A percentile compares a stretch with the other conserved stretches of the same genome.
phyloP scores from a whole-genome alignment of 163 green algal species.

The Volvox carteri region DNA sequence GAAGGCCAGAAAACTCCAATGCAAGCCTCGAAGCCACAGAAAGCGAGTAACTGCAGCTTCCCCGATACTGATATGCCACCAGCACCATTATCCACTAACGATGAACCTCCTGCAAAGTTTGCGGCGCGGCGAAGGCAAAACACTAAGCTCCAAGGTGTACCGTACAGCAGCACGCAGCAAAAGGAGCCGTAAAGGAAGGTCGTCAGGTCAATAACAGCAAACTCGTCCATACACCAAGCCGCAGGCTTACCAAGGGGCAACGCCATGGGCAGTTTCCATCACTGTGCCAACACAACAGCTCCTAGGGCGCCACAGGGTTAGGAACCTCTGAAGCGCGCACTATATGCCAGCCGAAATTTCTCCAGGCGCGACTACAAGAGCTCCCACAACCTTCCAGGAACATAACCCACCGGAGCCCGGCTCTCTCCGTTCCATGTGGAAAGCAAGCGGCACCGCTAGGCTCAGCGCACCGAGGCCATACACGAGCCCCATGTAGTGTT shows the following conservation, averaged over 20 bases:
- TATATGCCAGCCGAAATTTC: no score
- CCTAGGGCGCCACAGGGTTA: no score
- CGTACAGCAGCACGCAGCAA: no score
- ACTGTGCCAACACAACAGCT: no score
- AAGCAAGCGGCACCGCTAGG: constrained; percentile 61
- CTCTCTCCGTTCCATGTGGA: constrained; percentile 57
- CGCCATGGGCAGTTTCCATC: no score
- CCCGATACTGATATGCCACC: constrained; percentile 79
- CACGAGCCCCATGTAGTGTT: constrained; percentile 91
- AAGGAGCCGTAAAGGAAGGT: no score
- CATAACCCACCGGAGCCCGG: not conserved
- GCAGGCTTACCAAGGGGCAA: no score
- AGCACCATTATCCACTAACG: constrained; percentile 55
- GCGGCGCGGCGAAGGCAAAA: not conserved
- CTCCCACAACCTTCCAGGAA: not conserved
- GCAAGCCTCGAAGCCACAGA: constrained; percentile 93
- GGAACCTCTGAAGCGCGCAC: no score
- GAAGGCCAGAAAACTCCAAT: constrained; percentile 96
- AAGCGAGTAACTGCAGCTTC: constrained; percentile 91
- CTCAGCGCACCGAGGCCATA: constrained; percentile 52
- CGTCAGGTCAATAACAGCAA: no score
- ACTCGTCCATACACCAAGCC: no score
- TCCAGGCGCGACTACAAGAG: no score
- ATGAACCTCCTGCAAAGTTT: constrained; percentile 20
- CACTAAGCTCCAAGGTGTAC: no score